Percentiles rank a stretch among this genome's conserved stretches.
Evolutionary conservation across 257 asterid species (phyloP).

Genomic region (Salvia hispanica): DNA sequence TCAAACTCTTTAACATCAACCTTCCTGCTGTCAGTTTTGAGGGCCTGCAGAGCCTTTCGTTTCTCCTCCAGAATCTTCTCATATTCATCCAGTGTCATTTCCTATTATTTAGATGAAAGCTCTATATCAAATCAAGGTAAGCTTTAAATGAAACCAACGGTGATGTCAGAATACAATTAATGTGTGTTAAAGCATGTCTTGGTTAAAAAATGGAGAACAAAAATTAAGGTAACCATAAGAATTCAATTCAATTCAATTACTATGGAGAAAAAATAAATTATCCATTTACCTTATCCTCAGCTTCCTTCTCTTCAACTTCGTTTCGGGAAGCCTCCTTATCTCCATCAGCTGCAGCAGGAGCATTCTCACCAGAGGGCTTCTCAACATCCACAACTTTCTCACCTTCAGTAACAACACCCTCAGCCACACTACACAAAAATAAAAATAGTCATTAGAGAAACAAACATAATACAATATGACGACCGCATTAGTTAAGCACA

Average conservation of each 20-base stretch:
- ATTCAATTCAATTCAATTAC: not conserved
- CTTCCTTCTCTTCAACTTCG: constrained; percentile 71
- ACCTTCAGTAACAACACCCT: constrained; percentile 54
- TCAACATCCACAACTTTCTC: constrained; percentile 56
- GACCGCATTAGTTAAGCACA: not conserved
- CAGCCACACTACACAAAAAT: constrained; percentile 48
- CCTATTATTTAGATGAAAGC: constrained; percentile 42
- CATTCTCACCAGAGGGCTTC: constrained; percentile 54
- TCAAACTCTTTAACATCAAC: constrained; percentile 75
- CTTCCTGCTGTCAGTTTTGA: constrained; percentile 82
- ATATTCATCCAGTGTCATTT: constrained; percentile 94
- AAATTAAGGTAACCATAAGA: not conserved
- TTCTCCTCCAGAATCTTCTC: constrained; percentile 83
- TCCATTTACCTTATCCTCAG: constrained; percentile 57
- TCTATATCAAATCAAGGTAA: not conserved
- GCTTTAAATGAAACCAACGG: not conserved
- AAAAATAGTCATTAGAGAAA: constrained; percentile 10
- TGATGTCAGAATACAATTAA: no score
- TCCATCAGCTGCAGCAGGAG: constrained; percentile 50
- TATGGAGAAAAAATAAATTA: not conserved
- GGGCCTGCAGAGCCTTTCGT: constrained; percentile 69
- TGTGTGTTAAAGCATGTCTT: no score
- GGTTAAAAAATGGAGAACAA: not conserved
- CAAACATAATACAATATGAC: not conserved
- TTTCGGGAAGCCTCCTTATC: constrained; percentile 51